Percentiles rank a stretch among this genome's conserved stretches.
These are phyloP conservation scores for Penicillium coffeae DNA, from an alignment of 495 filamentous ascomycete genomes.

Conservation along the genomic window DNA sequence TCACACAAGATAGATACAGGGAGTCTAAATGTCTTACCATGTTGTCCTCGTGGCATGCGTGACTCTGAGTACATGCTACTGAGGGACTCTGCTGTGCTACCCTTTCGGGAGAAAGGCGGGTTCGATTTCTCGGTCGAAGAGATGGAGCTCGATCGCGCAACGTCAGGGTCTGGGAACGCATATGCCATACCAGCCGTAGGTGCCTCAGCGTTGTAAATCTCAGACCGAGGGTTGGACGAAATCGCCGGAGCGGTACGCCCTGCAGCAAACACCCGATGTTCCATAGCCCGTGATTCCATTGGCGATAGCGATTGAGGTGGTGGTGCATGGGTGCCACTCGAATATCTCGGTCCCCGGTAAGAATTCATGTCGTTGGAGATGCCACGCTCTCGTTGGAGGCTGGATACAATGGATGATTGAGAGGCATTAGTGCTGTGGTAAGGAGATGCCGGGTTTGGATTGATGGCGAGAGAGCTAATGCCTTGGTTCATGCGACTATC, in stretches of 20 bases:
- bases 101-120: constrained; percentile 57
- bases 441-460: constrained; percentile 59
- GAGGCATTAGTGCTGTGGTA: constrained; percentile 76
- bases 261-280: constrained; percentile 53
- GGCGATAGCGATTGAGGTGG: constrained; percentile 42
- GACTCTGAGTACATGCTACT: constrained; percentile 75
- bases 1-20: not conserved
- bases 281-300: constrained; percentile 42
- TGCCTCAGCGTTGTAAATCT: constrained; percentile 74
- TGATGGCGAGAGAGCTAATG: constrained; percentile 65
- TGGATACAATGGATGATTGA: constrained; percentile 65
- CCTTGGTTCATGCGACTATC: constrained; percentile 71
- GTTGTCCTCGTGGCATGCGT: constrained; percentile 66
- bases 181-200: constrained; percentile 79
- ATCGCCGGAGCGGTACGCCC: constrained; percentile 68
- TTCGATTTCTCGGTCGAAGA: constrained; percentile 52
- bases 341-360: constrained; percentile 53
- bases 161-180: constrained; percentile 76
- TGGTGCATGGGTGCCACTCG: constrained; percentile 32
- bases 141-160: constrained; percentile 49
- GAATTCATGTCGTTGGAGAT: constrained; percentile 50
- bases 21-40: constrained; percentile 35
- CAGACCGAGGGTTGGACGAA: constrained; percentile 69
- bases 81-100: constrained; percentile 69
- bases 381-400: constrained; percentile 55